Evolutionary conservation across 192 early-diverging fungal genomes (phyloP), one percentile per base, ranked within the genome.

Genomic region (Chytriomyces confervae): DNA sequence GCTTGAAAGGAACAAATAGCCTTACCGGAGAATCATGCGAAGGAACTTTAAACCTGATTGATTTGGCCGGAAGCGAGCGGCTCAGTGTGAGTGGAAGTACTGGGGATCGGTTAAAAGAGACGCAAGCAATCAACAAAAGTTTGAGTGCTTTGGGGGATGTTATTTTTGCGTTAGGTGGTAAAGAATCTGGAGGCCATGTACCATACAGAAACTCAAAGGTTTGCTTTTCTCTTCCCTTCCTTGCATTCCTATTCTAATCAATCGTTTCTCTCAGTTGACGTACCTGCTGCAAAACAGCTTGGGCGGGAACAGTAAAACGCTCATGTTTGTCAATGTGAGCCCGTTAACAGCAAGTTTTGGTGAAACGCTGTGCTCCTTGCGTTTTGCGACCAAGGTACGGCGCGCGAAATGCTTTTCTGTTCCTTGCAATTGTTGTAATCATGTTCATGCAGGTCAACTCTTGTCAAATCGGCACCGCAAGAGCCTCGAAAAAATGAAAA

Each of bases 311-410:
- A 93, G 92, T 79, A 99, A 99, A 83, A 97, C 96, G 9, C 87
- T 98, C 20, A 99, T 99, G 97, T 97, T 99, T 92, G 97, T 99
- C 16, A 97, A 97, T 68, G 88, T 99, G 46, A 93, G 91, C 23
- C 97, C 97, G n/a, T 80, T 93, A 61, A 77, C 87, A n/a, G 81
- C 84, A 53, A 93, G 91, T 81, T 87, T 95, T 50, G 84, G 87
- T 46, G 97, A 99, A 80, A 96, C 93, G 13, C 83, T 97, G 49
- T 95, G 93, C 80, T 95, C 95, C 18, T 86, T 98, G 62, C 87
- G 95, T 62, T 98, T 98, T 89, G 97, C 97, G 7, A 95, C 94
- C 50, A 97, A 97, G 90, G 97, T 86, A 62, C 3, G 49, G 10
- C 11, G n/a, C 27, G 45, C 24, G 10, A 18, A 24, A 47, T 47